phyloP scores from a whole-genome alignment of 1,284 basidiomycete genomes.

The Sporisorium graminicola region DNA sequence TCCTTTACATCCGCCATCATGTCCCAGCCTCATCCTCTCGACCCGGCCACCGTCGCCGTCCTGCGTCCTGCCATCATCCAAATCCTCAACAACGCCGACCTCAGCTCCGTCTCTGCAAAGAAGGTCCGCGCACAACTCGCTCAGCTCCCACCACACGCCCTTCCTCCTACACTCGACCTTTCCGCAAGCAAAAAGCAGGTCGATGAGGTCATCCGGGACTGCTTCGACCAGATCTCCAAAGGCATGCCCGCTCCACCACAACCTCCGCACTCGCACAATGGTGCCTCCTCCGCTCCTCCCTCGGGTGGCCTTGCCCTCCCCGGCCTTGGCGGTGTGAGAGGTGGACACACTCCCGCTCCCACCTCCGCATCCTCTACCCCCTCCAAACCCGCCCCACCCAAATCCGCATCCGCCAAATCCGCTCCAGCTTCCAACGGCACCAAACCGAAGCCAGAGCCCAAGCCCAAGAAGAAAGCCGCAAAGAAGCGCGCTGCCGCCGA shows the following conservation, averaged over 20 bases:
- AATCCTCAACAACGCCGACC: conserved; percentile 63
- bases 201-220: conserved; percentile 60
- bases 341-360: conserved; percentile 35
- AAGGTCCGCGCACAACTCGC: conserved; percentile 59
- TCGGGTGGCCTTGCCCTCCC: conserved; percentile 56
- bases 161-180: conserved; percentile 54
- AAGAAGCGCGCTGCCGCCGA: conserved; percentile 40
- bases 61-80: conserved; percentile 61
- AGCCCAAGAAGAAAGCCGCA: conserved; percentile 63
- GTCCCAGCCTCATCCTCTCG: conserved; percentile 44
- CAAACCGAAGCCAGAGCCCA: conserved; percentile 44
- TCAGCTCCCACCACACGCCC: conserved; percentile 48
- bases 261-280: conserved; percentile 26
- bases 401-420: conserved; percentile 23
- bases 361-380: conserved; percentile 27
- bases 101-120: conserved; percentile 62
- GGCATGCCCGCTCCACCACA: conserved; percentile 47
- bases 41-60: conserved; percentile 41
- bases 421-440: conserved; percentile 40
- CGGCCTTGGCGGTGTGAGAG: conserved; percentile 56
- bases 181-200: conserved; percentile 62
- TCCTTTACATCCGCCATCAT: conserved; percentile 20
- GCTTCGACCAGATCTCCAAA: conserved; percentile 62
- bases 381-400: conserved; percentile 35
- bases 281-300: conserved; percentile 37